A percentile compares a stretch with the other conserved stretches of the same genome.
Evolutionary conservation across 257 asterid species (phyloP).

Genomic region (Coffea canephora): DNA sequence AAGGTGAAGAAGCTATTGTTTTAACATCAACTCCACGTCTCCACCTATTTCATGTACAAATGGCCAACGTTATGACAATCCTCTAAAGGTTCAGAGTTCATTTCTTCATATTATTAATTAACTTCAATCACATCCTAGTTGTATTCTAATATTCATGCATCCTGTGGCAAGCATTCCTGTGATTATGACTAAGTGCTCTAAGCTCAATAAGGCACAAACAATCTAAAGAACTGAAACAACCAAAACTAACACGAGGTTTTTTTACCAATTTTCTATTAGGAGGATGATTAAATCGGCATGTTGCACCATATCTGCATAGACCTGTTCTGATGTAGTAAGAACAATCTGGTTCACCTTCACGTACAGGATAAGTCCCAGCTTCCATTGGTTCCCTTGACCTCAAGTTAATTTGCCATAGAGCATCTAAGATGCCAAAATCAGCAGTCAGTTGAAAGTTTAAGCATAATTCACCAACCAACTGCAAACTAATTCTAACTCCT

Average conservation of each 20-base stretch:
- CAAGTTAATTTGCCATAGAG: slow-evolving; percentile 68
- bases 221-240: background rate
- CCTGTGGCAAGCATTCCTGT: background rate
- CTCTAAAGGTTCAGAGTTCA: background rate
- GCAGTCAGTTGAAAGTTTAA: slow-evolving; percentile 10
- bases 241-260: slow-evolving; percentile 15
- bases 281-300: slow-evolving; percentile 92
- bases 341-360: slow-evolving; percentile 88
- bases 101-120: background rate
- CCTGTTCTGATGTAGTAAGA: slow-evolving; percentile 87
- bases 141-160: background rate
- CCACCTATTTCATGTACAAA: background rate
- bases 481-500: background rate
- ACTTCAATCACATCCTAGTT: background rate
- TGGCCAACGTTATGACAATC: background rate
- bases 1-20: background rate
- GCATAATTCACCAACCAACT: background rate
- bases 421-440: slow-evolving; percentile 40
- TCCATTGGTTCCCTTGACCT: slow-evolving; percentile 72
- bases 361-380: slow-evolving; percentile 71
- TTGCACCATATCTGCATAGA: slow-evolving; percentile 78
- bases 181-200: background rate
- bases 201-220: background rate
- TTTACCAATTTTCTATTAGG: slow-evolving; percentile 69
- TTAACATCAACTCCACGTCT: background rate